Evolutionary conservation across 2,329 filamentous ascomycete genomes (phyloP).

Genomic region (Xylaria multiplex): DNA sequence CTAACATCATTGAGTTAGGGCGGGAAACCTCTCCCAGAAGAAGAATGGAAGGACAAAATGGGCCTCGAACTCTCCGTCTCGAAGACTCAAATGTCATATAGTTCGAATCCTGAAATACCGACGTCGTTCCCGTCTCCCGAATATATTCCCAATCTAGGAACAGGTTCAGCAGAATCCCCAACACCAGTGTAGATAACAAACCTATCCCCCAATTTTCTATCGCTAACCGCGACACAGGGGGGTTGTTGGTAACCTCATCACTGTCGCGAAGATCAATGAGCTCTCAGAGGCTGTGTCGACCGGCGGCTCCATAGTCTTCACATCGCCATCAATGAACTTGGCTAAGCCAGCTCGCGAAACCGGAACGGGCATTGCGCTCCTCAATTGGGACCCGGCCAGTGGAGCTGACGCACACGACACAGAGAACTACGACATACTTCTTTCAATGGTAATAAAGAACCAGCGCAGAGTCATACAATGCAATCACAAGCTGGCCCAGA

Average conservation of each 20-base stretch:
- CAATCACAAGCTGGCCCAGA: constrained; percentile 31
- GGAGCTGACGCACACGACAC: constrained; percentile 25
- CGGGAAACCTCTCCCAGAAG: constrained; percentile 21
- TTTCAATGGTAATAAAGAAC: constrained; percentile 32
- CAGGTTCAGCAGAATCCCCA: not conserved
- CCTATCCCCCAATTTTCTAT: not conserved
- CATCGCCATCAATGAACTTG: constrained; percentile 31
- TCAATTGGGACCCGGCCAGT: constrained; percentile 27
- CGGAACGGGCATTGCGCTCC: constrained; percentile 32
- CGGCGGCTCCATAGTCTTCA: constrained; percentile 34
- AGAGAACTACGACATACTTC: constrained; percentile 36
- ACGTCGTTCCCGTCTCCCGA: constrained; percentile 23
- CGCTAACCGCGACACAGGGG: constrained; percentile 22
- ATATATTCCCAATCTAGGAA: constrained; percentile 32
- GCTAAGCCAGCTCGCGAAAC: constrained; percentile 22
- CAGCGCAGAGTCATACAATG: constrained; percentile 29
- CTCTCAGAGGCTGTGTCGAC: constrained; percentile 22
- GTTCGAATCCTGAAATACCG: constrained; percentile 14
- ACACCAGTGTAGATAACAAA: constrained; percentile 10
- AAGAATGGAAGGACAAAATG: constrained; percentile 31
- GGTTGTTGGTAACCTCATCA: constrained; percentile 29
- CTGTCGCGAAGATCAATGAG: constrained; percentile 31
- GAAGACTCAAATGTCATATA: constrained; percentile 33
- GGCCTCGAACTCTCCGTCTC: constrained; percentile 30
- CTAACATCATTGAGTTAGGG: constrained; percentile 27